A percentile compares a stretch with the other conserved stretches of the same genome.
Evolutionary conservation across 176 grass and related monocot genomes (phyloP).

Genomic region (Carex littledalei): DNA sequence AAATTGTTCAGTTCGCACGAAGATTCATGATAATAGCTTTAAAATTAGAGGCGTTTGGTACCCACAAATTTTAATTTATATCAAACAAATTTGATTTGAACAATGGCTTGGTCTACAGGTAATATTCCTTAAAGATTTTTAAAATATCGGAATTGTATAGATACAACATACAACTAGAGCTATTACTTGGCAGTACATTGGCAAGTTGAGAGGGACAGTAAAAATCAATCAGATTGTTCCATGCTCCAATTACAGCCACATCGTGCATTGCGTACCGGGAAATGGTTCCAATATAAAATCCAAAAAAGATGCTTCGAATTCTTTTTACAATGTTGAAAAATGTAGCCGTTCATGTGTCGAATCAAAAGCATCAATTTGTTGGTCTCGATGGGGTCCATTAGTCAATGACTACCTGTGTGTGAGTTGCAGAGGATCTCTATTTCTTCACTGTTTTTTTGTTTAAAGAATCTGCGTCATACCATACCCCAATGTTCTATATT

Average conservation of each 20-base stretch:
- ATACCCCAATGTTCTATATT: no score
- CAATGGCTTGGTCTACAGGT: background rate
- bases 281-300: background rate
- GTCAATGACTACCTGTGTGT: background rate
- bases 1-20: no score
- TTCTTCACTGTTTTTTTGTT: background rate
- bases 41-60: background rate
- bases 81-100: background rate
- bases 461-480: background rate
- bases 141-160: background rate
- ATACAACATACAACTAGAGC: background rate
- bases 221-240: background rate
- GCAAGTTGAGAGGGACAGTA: background rate
- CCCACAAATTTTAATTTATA: no score
- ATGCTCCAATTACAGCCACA: background rate
- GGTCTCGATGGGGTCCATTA: background rate
- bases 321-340: background rate
- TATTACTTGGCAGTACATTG: background rate
- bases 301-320: background rate
- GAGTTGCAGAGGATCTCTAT: background rate
- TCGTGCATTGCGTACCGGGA: background rate
- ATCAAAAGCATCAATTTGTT: background rate
- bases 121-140: background rate
- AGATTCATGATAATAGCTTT: background rate
- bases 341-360: background rate